Evolutionary conservation across 2,329 filamentous ascomycete genomes (phyloP), one percentile per base, ranked within the genome.

Genomic region (Sporothrix mexicana): DNA sequence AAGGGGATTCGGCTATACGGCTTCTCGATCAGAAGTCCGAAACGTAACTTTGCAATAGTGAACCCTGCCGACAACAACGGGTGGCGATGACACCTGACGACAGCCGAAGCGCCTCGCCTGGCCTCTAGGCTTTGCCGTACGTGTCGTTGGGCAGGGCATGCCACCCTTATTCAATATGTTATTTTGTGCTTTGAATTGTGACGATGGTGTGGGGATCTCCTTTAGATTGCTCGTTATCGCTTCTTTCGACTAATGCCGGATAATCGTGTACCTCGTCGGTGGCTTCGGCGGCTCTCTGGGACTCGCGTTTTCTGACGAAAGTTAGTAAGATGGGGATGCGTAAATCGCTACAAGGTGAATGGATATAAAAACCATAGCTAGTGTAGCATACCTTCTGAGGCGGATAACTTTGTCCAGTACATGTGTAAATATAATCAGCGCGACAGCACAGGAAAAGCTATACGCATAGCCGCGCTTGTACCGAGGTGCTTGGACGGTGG

Each of bases 401-500:
- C 64, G 64, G 23, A 70, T 30, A 45, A 70, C 36, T 13, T n/a
- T 61, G 53, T 70, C 20, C 5, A 70, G 53, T 10, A 70, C 13
- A 36, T 70, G 68, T 10, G 68, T 70, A 17, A 70, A 49, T 41
- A 61, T 45, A 47, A 70, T 61, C 36, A 70, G 36, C 6, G 51
- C 68, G 17, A 70, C 55, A 45, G 53, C 41, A 57, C 53, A 59
- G 20, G 68, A 70, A 4, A 70, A 70, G 41, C 68, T 70, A 23
- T 59, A 70, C 15, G 69, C 55, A 47, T 61, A 70, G 20, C 69
- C 69, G 36, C 53, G 53, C 45, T 70, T 41, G 17, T 61, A 70
- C 43, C 55, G 69, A 41, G 69, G 69, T 49, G 69, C 69, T 51
- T 70, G 51, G 8, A 70, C 55, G 45, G 69, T 70, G 6, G 69